Base-by-base conservation (phyloP, 1,284 basidiomycete species). In the Flammula alnicola region DNA sequence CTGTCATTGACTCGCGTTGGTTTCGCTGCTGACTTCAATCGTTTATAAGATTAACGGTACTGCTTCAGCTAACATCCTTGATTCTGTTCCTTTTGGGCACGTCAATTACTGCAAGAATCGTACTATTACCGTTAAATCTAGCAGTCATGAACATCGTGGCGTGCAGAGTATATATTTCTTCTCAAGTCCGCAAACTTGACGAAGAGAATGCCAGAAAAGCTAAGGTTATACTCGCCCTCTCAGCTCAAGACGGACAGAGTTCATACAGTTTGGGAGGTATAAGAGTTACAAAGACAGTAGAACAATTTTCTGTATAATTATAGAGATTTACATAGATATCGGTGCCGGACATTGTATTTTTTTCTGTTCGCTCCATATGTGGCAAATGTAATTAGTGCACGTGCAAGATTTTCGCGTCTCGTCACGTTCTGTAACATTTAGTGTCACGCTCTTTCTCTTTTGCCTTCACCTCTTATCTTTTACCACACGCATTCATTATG, bases 51-150 rank as follows among this genome's bases (percentile, higher is more conserved):
- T 17, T 33, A 10, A 26, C 45, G 4, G 36, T 53, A 7, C 20
- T 53, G 3, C 16, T 53, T 11, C 55, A 56, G 16, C 42, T 56
- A 12, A 44, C 53, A 14, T 48, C 55, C 8, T 30, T 56, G 19
- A 51, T 53, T 17, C 12, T 56, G 3, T 52, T 55, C 23, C 32
- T 51, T 1, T 42, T 51, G 17, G 35, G 47, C 2, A 12, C 36
- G 22, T 33, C 45, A 10, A 30, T 43, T 5, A 38, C 41, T 30
- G 37, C 30, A 7, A 39, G 43, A 11, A 38, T 52, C n/a, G 26
- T 45, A 3, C 22, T 51, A 1, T 5, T 53, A 6, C 33, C 33
- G 2, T 14, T 49, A 5, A 56, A 35, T 17, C 14, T 53, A 0
- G 42, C 38, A 1, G 22, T 53, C 14, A 16, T 47, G 16, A 50